Base-by-base conservation (phyloP, 768 basidiomycete genomes). In the Lentinus tigrinus region DNA sequence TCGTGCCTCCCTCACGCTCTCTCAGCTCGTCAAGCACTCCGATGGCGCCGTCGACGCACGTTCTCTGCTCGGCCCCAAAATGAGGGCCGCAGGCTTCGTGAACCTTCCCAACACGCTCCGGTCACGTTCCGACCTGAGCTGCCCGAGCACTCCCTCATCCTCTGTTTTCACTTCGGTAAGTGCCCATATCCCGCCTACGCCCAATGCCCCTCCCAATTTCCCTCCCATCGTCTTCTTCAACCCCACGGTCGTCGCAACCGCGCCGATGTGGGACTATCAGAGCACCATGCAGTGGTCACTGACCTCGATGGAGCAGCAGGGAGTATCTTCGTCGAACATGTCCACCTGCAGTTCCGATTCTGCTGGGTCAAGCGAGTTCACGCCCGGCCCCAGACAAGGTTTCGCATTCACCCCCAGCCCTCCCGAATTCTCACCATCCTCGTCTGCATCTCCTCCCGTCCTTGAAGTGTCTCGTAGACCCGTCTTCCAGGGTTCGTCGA, bases 21-120 rank as follows among this genome's bases (percentile, higher is more conserved):
- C 58, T 14, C 69, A 69, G 57, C 62, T 69, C 31, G 63, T 64
- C 7, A 56, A 55, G 10, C 69, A 69, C 49, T 66, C 66, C 8
- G 56, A 57, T 13, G 68, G 69, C 28, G 69, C 69, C 24, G 27
- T 67, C 57, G 69, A 69, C 53, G 60, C 69, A n/a, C 65, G 69
- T 34, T 59, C 58, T 17, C 63, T 64, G 37, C 61, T 69, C 17
- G 67, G 65, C 27, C 63, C 65, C 52, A 69, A 65, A 48, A 69
- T 69, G 69, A 63, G 67, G 24, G 69, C 66, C 2, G 69, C 69
- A 6, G 69, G 68, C 3, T 69, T 69, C 56, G 64, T 67, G 5
- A 65, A 63, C 49, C 62, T 69, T 47, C 42, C 66, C 5, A 60
- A 65, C 23, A 54, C 64, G 21, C n/a, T 57, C 46, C 38, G 49